These are phyloP conservation scores for Kingdonia uniflora DNA, from an alignment of 164 flowering plant species.

Conservation along the genomic window DNA sequence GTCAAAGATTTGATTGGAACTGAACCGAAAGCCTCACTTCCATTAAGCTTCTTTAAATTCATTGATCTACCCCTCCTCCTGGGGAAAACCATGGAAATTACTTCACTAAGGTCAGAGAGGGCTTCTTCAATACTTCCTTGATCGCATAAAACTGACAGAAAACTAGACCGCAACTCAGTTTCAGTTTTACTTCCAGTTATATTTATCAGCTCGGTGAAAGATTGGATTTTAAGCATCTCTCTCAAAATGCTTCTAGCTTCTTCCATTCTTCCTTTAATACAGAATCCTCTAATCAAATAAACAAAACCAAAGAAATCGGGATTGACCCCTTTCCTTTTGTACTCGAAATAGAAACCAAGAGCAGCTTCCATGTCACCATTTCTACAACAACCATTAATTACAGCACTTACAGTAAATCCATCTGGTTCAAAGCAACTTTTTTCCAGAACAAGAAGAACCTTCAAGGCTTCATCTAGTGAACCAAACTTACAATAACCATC, in stretches of 20 bases:
- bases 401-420: constrained; percentile 53
- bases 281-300: constrained; percentile 60
- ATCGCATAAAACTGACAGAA: constrained; percentile 51
- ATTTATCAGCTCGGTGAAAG: constrained; percentile 42
- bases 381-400: constrained; percentile 49
- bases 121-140: constrained; percentile 67
- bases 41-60: constrained; percentile 9
- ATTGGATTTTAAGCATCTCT: constrained; percentile 64
- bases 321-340: constrained; percentile 31
- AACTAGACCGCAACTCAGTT: constrained; percentile 37
- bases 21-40: constrained; percentile 5
- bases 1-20: constrained; percentile 6
- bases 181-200: constrained; percentile 35
- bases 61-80: constrained; percentile 7
- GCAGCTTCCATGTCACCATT: constrained; percentile 81
- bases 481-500: constrained; percentile 56
- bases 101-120: constrained; percentile 42
- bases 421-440: constrained; percentile 37
- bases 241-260: constrained; percentile 64
- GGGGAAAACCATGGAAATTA: constrained; percentile 39
- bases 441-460: constrained; percentile 39
- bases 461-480: constrained; percentile 44
- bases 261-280: constrained; percentile 82
- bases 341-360: constrained; percentile 38
- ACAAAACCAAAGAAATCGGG: constrained; percentile 84